Base-by-base conservation (phyloP, 2,329 filamentous ascomycete species). In the Periglandula ipomoeae region DNA sequence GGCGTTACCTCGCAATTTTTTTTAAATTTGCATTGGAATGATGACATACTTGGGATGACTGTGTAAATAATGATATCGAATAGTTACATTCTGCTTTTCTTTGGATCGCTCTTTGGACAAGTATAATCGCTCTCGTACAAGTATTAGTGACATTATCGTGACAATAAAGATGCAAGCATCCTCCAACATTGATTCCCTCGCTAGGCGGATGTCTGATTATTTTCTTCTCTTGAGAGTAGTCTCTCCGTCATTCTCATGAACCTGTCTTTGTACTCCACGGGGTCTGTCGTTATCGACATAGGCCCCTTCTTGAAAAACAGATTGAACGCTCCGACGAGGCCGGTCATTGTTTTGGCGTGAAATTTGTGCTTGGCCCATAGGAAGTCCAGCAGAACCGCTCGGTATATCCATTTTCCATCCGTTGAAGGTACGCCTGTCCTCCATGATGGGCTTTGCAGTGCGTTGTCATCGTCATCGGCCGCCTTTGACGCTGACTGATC, bases 281-380 rank as follows among this genome's bases (percentile, higher is more conserved):
- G 78, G 5, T 78, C 77, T 1, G 85, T 84, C 0, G 85, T 89
- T 48, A 89, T 85, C 51, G 79, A 84, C 85, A 89, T 89, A 0
- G 79, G 83, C 0, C 84, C 84, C 55, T 84, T 74, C 3, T 74
- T 68, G 27, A 78, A 79, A 24, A 87, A 67, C 13, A 74, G 53
- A 56, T 87, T 87, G 57, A 82, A 85, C 0, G 73, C 66, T 44
- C 76, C 76, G 50, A 89, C 76, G 32, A 87, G 62, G 0, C 76
- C 73, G 0, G 84, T 86, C 75, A 88, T 77, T 1, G 78, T 70
- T 61, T 75, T 78, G 1, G 85, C 79, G 47, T 79, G 82, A 0
- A 82, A 57, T 55, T 82, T 84, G 63, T 87, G 83, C 64, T 84
- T 86, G 0, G 83, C 79, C 85, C 85, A 89, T 69, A 89, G 87